These are phyloP conservation scores for Saccharomycopsis hybrid DNA, from an alignment of 1,139 yeast species.

Conservation along the genomic window DNA sequence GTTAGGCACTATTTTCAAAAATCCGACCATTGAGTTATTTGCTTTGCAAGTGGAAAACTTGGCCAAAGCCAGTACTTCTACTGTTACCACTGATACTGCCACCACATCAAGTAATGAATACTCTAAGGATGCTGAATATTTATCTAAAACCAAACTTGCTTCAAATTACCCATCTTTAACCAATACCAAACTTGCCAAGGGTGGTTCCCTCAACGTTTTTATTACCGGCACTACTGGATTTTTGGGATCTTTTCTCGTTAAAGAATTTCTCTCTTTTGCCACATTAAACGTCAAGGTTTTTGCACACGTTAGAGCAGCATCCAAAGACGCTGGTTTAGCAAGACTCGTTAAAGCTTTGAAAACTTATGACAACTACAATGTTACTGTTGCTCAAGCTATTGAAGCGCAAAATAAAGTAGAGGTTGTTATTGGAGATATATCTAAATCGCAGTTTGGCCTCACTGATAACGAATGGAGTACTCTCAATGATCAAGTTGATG, in stretches of 20 bases:
- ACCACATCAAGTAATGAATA: slow-evolving; percentile 37
- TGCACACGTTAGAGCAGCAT: slow-evolving; percentile 89
- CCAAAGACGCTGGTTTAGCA: slow-evolving; percentile 60
- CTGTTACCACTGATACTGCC: slow-evolving; percentile 5
- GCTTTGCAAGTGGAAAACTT: slow-evolving; percentile 56
- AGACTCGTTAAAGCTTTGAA: slow-evolving; percentile 69
- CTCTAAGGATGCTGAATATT: slow-evolving; percentile 64
- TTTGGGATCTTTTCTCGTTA: slow-evolving; percentile 59
- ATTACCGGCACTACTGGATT: slow-evolving; percentile 97
- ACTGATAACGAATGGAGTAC: slow-evolving; percentile 48
- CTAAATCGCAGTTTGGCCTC: slow-evolving; percentile 66
- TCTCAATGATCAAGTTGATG: slow-evolving; percentile 60
- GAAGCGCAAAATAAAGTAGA: slow-evolving; percentile 46
- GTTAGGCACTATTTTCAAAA: slow-evolving; percentile 79
- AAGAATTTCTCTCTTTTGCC: slow-evolving; percentile 7
- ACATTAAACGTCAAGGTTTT: slow-evolving; percentile 40
- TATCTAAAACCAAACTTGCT: slow-evolving; percentile 43
- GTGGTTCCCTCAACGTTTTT: slow-evolving; percentile 50
- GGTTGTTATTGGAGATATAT: slow-evolving; percentile 79
- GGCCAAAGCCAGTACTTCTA: slow-evolving; percentile 29
- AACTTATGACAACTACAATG: slow-evolving; percentile 81
- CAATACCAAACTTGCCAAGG: slow-evolving; percentile 29
- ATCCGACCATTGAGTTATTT: slow-evolving; percentile 77
- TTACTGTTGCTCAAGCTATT: no score
- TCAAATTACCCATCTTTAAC: slow-evolving; percentile 35